phyloP scores from a whole-genome alignment of 2,329 filamentous ascomycete species.

The Monosporascus cannonballus region DNA sequence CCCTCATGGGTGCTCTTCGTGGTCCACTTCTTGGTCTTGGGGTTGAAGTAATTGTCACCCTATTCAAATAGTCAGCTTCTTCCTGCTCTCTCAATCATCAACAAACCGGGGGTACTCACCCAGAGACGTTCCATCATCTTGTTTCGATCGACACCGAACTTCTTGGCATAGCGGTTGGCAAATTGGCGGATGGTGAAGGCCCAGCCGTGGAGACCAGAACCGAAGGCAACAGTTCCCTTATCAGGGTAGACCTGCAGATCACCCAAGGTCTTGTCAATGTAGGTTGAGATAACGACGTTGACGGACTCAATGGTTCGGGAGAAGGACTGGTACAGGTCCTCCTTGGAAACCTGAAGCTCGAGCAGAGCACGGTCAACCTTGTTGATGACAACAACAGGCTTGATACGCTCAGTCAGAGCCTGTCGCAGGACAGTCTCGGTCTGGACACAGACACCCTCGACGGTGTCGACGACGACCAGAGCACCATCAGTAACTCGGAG shows the following conservation, averaged over 20 bases:
- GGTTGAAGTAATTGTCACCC: slow-evolving; percentile 99
- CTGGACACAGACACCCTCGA: slow-evolving; percentile 99
- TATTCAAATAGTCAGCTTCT: slow-evolving; percentile 27
- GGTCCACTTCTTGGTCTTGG: slow-evolving; percentile 99
- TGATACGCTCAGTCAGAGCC: slow-evolving; percentile 99
- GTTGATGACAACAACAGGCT: slow-evolving; percentile 99
- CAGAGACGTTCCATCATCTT: slow-evolving; percentile 99
- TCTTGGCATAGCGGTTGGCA: slow-evolving; percentile 94
- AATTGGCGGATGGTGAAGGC: slow-evolving; percentile 99
- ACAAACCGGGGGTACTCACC: slow-evolving; percentile 47
- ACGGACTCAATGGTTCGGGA: slow-evolving; percentile 99
- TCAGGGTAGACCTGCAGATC: slow-evolving; percentile 98
- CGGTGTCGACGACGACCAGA: slow-evolving; percentile 98
- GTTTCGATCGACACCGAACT: slow-evolving; percentile 98
- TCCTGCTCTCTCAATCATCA: neutral
- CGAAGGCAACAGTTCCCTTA: slow-evolving; percentile 96
- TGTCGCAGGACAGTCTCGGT: slow-evolving; percentile 99
- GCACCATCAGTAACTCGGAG: slow-evolving; percentile 99
- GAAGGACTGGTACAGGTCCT: slow-evolving; percentile 99
- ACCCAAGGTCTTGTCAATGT: slow-evolving; percentile 94
- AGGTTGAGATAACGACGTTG: slow-evolving; percentile 99
- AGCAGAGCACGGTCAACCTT: slow-evolving; percentile 99
- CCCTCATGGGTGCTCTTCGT: slow-evolving; percentile 78
- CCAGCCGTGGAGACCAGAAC: slow-evolving; percentile 99
- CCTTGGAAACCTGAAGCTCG: slow-evolving; percentile 96